phyloP scores from a whole-genome alignment of 2,329 filamentous ascomycete genomes.

The Beauveria australis region DNA sequence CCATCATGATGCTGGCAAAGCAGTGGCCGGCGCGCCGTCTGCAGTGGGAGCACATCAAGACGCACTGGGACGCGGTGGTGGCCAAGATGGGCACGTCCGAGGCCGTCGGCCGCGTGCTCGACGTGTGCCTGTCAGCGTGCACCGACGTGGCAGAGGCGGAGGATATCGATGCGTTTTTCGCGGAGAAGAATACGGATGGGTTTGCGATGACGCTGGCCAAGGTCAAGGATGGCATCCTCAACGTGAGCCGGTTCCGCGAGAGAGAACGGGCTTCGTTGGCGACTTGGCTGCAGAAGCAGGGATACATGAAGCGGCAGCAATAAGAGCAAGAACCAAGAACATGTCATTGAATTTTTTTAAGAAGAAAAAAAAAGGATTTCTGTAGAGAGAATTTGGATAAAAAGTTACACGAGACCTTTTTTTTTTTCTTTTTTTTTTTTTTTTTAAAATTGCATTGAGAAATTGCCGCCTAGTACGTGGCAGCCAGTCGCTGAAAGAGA shows the following conservation, averaged over 20 bases:
- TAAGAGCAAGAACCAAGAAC: neutral
- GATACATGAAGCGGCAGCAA: neutral
- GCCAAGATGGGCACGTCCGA: constrained; percentile 74
- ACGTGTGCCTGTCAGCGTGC: constrained; percentile 69
- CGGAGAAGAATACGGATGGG: constrained; percentile 71
- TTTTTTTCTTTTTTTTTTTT: no score
- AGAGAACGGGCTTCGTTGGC: constrained; percentile 1
- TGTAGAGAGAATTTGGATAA: neutral
- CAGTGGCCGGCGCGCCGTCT: constrained; percentile 64
- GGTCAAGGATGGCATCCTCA: constrained; percentile 52
- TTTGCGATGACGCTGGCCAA: constrained; percentile 82
- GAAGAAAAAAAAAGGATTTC: neutral
- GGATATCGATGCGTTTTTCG: constrained; percentile 81
- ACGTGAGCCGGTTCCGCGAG: neutral
- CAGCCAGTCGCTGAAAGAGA: constrained; percentile 65
- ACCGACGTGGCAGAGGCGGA: constrained; percentile 58
- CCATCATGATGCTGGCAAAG: constrained; percentile 60
- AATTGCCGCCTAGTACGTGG: constrained; percentile 52
- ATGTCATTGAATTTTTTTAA: neutral
- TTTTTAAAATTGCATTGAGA: neutral
- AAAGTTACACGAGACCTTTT: no score
- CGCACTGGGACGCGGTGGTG: constrained; percentile 68
- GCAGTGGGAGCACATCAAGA: constrained; percentile 80
- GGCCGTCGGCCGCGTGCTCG: constrained; percentile 79
- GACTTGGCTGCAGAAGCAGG: neutral